Conservation (phyloP, 768 basidiomycete genomes). For the Glaciozyma martinii region DNA sequence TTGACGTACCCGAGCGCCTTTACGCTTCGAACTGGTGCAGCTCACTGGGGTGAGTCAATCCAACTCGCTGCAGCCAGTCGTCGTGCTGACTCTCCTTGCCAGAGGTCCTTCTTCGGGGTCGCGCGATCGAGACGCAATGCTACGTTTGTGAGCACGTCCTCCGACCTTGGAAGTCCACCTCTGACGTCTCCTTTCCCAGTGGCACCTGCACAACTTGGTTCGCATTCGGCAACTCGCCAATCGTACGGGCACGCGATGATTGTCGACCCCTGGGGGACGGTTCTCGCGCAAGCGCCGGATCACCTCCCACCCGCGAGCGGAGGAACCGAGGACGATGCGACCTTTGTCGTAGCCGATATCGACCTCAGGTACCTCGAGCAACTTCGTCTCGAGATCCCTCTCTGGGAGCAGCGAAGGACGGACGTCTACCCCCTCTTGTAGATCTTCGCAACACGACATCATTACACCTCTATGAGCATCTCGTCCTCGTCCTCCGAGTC, state of each 20-base stretch:
- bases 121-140: slow-evolving; percentile 36
- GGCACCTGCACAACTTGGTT: slow-evolving; percentile 31
- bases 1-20: slow-evolving; percentile 34
- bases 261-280: slow-evolving; percentile 32
- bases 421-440: slow-evolving; percentile 26
- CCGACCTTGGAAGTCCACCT: not conserved
- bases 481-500: slow-evolving; percentile 58
- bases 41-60: slow-evolving; percentile 33
- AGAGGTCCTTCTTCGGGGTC: slow-evolving; percentile 32
- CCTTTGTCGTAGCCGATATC: slow-evolving; percentile 25
- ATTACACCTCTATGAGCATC: slow-evolving; percentile 63
- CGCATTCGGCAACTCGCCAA: slow-evolving; percentile 14
- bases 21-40: slow-evolving; percentile 27
- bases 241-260: slow-evolving; percentile 31
- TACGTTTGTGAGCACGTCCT: slow-evolving; percentile 17
- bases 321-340: slow-evolving; percentile 18
- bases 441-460: not conserved
- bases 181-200: not conserved
- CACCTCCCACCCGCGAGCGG: not conserved
- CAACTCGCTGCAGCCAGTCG: not conserved
- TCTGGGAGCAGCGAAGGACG: slow-evolving; percentile 26
- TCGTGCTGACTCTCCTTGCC: not conserved
- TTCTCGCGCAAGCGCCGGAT: slow-evolving; percentile 27
- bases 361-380: slow-evolving; percentile 28
- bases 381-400: slow-evolving; percentile 29